phyloP scores from a whole-genome alignment of 495 filamentous ascomycete genomes.

The Chaetomium fimeti region DNA sequence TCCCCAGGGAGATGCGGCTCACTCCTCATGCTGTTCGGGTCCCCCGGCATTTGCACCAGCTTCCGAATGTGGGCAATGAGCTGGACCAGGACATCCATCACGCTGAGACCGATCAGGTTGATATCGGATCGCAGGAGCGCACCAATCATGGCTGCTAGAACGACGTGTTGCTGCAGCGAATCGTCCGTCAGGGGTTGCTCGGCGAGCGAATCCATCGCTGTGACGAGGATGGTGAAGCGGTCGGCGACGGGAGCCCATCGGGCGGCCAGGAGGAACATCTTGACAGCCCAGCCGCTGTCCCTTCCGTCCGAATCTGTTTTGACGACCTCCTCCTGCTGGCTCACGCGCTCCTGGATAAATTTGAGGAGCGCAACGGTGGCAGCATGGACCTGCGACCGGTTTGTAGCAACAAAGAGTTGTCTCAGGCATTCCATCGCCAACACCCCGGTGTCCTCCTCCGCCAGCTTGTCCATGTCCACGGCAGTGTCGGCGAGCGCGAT shows the following conservation, averaged over 20 bases:
- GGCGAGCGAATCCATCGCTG: conserved; percentile 70
- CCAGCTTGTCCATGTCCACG: conserved; percentile 78
- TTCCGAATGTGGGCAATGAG: conserved; percentile 75
- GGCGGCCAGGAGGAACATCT: conserved; percentile 70
- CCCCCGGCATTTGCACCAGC: conserved; percentile 63
- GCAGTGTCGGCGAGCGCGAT: conserved; percentile 69
- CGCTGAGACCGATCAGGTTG: conserved; percentile 89
- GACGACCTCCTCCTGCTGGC: conserved; percentile 48
- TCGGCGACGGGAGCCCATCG: conserved; percentile 89
- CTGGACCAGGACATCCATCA: conserved; percentile 85
- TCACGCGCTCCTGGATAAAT: conserved; percentile 64
- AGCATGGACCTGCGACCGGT: conserved; percentile 69
- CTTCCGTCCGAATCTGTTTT: conserved; percentile 36
- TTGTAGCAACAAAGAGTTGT: conserved; percentile 73
- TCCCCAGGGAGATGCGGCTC: conserved; percentile 31
- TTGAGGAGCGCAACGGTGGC: conserved; percentile 67
- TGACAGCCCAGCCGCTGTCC: conserved; percentile 69
- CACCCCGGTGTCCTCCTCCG: conserved; percentile 81
- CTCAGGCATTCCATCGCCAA: conserved; percentile 79
- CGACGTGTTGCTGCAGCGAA: conserved; percentile 64
- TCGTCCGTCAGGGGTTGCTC: conserved; percentile 63
- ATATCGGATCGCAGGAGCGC: conserved; percentile 81
- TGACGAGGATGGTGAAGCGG: conserved; percentile 80
- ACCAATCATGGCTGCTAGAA: conserved; percentile 69
- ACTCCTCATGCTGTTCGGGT: conserved; percentile 43